Percentiles rank a stretch among this genome's conserved stretches.
Conservation (phyloP, 148 eudicot genomes). For the Vaccinium darrowii region DNA sequence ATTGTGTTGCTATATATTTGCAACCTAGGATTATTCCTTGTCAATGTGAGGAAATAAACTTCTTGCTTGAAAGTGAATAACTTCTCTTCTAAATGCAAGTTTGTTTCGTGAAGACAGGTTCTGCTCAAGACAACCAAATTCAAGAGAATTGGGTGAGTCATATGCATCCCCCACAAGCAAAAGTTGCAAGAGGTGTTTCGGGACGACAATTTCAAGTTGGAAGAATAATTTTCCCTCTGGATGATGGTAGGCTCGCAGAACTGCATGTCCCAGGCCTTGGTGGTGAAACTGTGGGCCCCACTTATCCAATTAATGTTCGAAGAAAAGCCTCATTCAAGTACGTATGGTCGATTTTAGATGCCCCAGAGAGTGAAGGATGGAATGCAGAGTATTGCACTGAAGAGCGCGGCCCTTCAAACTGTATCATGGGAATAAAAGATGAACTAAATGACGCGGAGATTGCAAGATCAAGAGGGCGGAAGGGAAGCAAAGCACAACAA, state of each 20-base stretch:
- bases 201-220: slow-evolving; percentile 64
- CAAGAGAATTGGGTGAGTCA: slow-evolving; percentile 58
- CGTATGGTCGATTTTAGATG: slow-evolving; percentile 68
- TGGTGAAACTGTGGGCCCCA: slow-evolving; percentile 65
- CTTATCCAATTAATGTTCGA: slow-evolving; percentile 32
- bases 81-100: neutral
- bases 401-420: slow-evolving; percentile 69
- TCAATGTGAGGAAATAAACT: neutral
- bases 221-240: slow-evolving; percentile 58
- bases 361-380: slow-evolving; percentile 94
- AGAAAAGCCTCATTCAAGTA: slow-evolving; percentile 50
- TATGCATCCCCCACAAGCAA: slow-evolving; percentile 62
- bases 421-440: slow-evolving; percentile 63
- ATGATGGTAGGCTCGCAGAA: slow-evolving; percentile 83
- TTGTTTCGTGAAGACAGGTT: slow-evolving; percentile 33
- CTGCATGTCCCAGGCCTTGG: slow-evolving; percentile 69
- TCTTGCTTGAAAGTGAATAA: neutral
- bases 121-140: slow-evolving; percentile 29
- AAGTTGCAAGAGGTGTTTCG: slow-evolving; percentile 58
- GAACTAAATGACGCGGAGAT: slow-evolving; percentile 35
- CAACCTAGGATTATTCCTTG: neutral
- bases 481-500: slow-evolving; percentile 32
- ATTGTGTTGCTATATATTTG: neutral
- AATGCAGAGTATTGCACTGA: slow-evolving; percentile 80
- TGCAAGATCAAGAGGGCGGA: slow-evolving; percentile 49